Base-by-base conservation (phyloP, 257 asterid genomes). In the Solanum pinnatisectum region DNA sequence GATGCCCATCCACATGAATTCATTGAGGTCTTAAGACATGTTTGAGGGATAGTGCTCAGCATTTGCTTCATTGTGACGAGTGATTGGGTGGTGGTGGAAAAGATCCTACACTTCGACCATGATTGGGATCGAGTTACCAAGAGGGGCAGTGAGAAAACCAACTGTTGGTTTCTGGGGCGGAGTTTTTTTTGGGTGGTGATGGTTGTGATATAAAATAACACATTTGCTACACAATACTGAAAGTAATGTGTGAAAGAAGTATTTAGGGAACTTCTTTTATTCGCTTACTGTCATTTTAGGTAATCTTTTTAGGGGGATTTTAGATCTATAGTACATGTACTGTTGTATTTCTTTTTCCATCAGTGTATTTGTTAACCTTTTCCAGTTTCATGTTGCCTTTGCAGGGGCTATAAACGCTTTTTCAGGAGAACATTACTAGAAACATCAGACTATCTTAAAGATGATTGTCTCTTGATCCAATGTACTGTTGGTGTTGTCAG, bases 401-500 rank as follows among this genome's bases (percentile, higher is more conserved):
- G 86, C 79, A 84, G 90, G 88, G 90, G 90, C 52, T 88, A 88
- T 84, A 84, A 84, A 37, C 86, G 74, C 85, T 84, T 84, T 59
- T 71, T 73, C 88, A 88, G 87, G 35, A 74, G 85, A 74, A 10
- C 70, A 25, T 42, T 30, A 33, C 70, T 88, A 63, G 90, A 88
- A 84, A 30, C 88, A 84, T 88, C 88, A 40, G 88, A 88, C 25
- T 88, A 71, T 35, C 79, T 84, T 11, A 84, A 88, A 84, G 88
- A 88, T 42, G 86, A 88, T 85, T 74, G 88, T 74, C 90, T 88
- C 87, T 39, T 35, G 84, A 60, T 88, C 65, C 90, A 85, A 6
- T 84, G 86, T 71, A 88, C 81, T 85, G 90, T 88, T 63, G 90
- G 90, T 83, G 89, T 89, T 73, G 89, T 89, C 42, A 89, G 70